Evolutionary conservation across 2,329 filamentous ascomycete genomes (phyloP).

Genomic region (Sporothrix brunneoviolacea): DNA sequence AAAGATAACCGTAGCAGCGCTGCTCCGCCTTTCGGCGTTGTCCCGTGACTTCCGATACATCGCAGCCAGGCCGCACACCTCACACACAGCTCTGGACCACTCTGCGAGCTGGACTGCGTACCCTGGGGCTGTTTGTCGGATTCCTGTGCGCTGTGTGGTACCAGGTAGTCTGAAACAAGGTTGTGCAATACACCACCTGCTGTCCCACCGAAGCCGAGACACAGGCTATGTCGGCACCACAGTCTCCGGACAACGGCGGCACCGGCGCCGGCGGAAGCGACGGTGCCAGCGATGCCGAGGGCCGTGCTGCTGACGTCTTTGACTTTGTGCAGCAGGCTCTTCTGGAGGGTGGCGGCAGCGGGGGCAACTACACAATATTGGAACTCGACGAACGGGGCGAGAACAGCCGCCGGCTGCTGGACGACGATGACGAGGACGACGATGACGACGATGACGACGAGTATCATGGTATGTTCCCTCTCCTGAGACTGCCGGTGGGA

Average conservation of each 20-base stretch:
- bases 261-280: not conserved
- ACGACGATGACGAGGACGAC: slow-evolving; percentile 19
- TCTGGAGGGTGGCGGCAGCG: not conserved
- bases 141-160: too few relatives aligned
- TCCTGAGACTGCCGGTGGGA: not conserved
- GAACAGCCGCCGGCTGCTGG: not conserved
- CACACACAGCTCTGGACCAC: too few relatives aligned
- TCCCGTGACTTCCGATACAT: slow-evolving; percentile 1
- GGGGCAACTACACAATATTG: not conserved
- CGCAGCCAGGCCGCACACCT: too few relatives aligned
- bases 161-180: not conserved
- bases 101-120: too few relatives aligned
- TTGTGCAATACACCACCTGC: slow-evolving; percentile 2
- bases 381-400: not conserved
- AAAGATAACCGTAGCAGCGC: not conserved
- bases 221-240: slow-evolving; percentile 5
- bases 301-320: not conserved
- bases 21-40: not conserved
- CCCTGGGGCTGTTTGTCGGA: not conserved
- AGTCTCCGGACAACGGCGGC: not conserved
- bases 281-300: too few relatives aligned
- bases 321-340: not conserved
- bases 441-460: slow-evolving; percentile 11
- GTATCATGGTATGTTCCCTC: slow-evolving; percentile 3
- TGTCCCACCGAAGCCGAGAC: slow-evolving; percentile 4